Evolutionary conservation across 2,329 filamentous ascomycete species (phyloP).

Genomic region (Aulographum hederae): DNA sequence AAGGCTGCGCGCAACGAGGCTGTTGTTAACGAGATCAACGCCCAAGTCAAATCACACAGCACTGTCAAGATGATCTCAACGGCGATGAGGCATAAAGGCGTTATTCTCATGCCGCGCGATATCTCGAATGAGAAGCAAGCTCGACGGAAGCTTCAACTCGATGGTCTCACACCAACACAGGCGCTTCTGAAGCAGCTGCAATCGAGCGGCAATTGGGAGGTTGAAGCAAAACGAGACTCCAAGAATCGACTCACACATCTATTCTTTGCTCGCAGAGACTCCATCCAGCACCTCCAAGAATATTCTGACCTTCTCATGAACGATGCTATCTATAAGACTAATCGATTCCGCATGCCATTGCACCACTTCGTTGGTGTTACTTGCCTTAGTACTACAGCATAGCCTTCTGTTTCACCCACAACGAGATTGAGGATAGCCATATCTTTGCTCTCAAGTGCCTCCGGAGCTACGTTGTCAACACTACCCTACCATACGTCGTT

Average conservation of each 20-base stretch:
- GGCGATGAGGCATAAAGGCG: too few relatives aligned
- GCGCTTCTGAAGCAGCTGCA: background rate
- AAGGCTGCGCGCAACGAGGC: too few relatives aligned
- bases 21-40: too few relatives aligned
- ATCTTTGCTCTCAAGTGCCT: background rate
- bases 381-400: background rate
- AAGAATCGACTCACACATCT: background rate
- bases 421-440: background rate
- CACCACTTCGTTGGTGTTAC: background rate
- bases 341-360: background rate
- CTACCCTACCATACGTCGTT: too few relatives aligned
- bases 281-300: background rate
- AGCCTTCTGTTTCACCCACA: background rate
- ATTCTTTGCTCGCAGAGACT: background rate
- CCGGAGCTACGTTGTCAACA: too few relatives aligned
- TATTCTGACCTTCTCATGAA: background rate
- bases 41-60: too few relatives aligned
- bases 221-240: background rate
- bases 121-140: background rate
- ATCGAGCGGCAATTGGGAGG: background rate
- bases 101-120: background rate
- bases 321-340: constrained; percentile 1
- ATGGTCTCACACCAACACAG: background rate
- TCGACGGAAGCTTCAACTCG: background rate
- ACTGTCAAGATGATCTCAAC: too few relatives aligned